Conservation (phyloP, 2,329 filamentous ascomycete genomes). For the Alternaria metachromatica region DNA sequence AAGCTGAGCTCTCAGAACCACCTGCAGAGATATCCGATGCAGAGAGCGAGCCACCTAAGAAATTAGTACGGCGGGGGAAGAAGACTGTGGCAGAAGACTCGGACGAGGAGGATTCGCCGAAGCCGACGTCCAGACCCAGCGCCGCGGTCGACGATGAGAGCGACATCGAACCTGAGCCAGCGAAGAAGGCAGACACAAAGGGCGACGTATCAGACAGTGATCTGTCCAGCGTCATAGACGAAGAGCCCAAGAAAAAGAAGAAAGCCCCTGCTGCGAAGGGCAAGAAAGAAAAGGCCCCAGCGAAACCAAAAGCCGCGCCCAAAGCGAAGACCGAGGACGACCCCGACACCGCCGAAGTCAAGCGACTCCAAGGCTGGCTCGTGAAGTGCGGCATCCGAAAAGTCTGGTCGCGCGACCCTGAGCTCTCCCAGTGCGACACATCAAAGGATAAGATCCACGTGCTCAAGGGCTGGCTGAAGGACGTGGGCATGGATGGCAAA, state of each 20-base stretch:
- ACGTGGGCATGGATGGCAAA: slow-evolving; percentile 85
- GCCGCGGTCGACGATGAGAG: slow-evolving; percentile 18
- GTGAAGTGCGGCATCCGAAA: slow-evolving; percentile 92
- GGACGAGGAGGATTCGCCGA: slow-evolving; percentile 29
- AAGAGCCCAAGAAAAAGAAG: slow-evolving; percentile 66
- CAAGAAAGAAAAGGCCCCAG: slow-evolving; percentile 39
- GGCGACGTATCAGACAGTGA: slow-evolving; percentile 63
- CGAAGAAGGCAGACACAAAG: slow-evolving; percentile 24
- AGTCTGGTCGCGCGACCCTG: slow-evolving; percentile 74
- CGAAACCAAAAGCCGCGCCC: slow-evolving; percentile 48
- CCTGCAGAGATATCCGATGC: slow-evolving; percentile 28
- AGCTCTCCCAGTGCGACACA: slow-evolving; percentile 78
- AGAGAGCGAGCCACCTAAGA: slow-evolving; percentile 37
- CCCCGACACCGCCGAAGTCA: slow-evolving; percentile 80
- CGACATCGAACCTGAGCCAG: slow-evolving; percentile 15
- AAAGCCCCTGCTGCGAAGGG: slow-evolving; percentile 35
- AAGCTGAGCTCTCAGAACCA: slow-evolving; percentile 27
- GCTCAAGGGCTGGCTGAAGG: slow-evolving; percentile 77
- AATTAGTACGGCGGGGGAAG: slow-evolving; percentile 28
- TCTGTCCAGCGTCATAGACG: slow-evolving; percentile 79
- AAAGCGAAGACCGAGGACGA: slow-evolving; percentile 53
- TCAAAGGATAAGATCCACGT: slow-evolving; percentile 81
- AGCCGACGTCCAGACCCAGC: slow-evolving; percentile 16
- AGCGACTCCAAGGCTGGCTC: slow-evolving; percentile 84
- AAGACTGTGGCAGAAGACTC: slow-evolving; percentile 40